phyloP scores from a whole-genome alignment of 164 flowering plant genomes.

The Cinnamomum chago region DNA sequence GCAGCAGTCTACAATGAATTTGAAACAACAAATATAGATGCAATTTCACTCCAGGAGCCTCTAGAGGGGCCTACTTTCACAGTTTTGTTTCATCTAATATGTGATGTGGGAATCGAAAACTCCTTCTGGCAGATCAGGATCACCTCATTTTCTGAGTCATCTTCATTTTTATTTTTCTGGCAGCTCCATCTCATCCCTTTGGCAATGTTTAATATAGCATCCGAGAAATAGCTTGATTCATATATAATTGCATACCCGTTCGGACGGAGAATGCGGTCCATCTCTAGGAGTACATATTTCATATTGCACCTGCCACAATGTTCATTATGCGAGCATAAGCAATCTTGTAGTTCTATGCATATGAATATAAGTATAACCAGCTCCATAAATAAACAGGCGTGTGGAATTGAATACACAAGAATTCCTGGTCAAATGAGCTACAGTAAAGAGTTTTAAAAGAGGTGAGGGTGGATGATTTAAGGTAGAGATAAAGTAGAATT shows the following conservation, averaged over 20 bases:
- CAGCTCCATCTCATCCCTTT: conserved; percentile 89
- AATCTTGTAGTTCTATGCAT: not conserved
- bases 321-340: not conserved
- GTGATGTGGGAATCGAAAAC: conserved; percentile 58
- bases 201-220: conserved; percentile 57
- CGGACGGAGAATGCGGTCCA: conserved; percentile 88
- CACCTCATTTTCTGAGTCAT: conserved; percentile 61
- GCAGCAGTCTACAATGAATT: no score
- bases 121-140: conserved; percentile 84
- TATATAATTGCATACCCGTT: conserved; percentile 73
- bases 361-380: no score
- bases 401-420: no score
- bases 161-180: conserved; percentile 74
- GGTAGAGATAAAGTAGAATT: no score
- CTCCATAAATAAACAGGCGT: no score
- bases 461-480: no score
- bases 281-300: conserved; percentile 83
- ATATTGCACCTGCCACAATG: conserved; percentile 67
- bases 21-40: no score
- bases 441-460: no score
- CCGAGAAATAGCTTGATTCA: conserved; percentile 69
- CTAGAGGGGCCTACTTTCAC: no score
- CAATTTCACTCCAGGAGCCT: no score
- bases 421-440: no score
- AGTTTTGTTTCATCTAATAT: no score